These are phyloP conservation scores for Grosmannia huntii DNA, from an alignment of 2,329 filamentous ascomycete species.

Conservation along the genomic window DNA sequence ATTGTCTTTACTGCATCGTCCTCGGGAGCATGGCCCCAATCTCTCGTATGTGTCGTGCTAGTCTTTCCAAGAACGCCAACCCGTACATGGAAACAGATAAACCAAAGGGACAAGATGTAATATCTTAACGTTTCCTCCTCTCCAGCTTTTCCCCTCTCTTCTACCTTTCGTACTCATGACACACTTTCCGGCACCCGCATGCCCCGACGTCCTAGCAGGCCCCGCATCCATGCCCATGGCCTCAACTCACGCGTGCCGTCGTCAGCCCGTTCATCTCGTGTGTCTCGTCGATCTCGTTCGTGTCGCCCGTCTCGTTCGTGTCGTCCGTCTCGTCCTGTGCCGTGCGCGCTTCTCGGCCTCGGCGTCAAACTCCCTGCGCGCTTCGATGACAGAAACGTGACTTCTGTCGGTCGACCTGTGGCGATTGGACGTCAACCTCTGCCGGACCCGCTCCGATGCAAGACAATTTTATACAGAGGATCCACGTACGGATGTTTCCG, in stretches of 20 bases:
- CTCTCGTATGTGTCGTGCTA: neutral
- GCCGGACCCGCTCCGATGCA: neutral
- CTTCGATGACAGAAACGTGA: neutral
- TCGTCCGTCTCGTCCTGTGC: neutral
- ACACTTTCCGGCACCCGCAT: neutral
- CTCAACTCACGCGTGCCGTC: neutral
- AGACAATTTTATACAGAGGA: slow-evolving; percentile 4
- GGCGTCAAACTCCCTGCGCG: neutral
- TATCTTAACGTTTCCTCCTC: no score
- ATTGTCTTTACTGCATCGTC: neutral
- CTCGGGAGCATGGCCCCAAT: neutral
- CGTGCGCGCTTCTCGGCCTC: neutral
- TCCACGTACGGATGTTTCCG: slow-evolving; percentile 25
- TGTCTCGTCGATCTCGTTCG: neutral
- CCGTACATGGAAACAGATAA: neutral
- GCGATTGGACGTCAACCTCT: neutral
- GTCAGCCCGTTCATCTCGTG: neutral
- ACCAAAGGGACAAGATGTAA: neutral
- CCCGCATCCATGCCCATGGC: slow-evolving; percentile 8
- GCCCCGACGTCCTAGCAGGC: slow-evolving; percentile 1
- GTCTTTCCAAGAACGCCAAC: neutral
- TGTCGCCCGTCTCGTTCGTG: no score
- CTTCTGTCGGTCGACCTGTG: neutral
- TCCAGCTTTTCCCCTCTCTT: neutral
- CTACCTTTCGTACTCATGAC: neutral